phyloP scores from a whole-genome alignment of 108 stramenopile species.

The Aurantiochytrium sp. region DNA sequence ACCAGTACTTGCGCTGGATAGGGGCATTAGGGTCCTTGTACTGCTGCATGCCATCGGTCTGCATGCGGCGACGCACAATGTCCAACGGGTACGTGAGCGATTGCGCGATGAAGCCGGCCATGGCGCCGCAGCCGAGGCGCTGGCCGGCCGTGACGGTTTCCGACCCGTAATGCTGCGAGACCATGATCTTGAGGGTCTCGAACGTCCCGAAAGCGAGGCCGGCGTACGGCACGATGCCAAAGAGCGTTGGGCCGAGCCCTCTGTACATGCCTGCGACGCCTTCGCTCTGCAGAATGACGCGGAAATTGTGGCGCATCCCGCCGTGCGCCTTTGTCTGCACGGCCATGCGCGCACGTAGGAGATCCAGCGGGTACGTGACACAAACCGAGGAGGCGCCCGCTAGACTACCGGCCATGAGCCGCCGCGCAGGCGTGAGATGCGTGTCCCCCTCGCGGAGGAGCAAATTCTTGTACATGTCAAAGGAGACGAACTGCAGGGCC shows the following conservation, averaged over 20 bases:
- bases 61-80: conserved; percentile 87
- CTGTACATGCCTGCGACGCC: conserved; percentile 57
- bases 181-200: conserved; percentile 79
- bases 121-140: conserved; percentile 75
- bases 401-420: conserved; percentile 69
- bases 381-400: conserved; percentile 81
- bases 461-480: conserved; percentile 73
- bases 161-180: conserved; percentile 52
- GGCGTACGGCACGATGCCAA: conserved; percentile 92
- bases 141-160: conserved; percentile 34
- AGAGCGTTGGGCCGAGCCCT: conserved; percentile 79
- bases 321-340: conserved; percentile 50
- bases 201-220: conserved; percentile 87
- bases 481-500: conserved; percentile 94
- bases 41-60: conserved; percentile 66
- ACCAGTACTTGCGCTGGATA: neutral
- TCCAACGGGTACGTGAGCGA: conserved; percentile 86
- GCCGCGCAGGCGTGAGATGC: conserved; percentile 75
- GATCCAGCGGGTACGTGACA: conserved; percentile 88
- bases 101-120: conserved; percentile 84
- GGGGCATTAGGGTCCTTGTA: conserved; percentile 31
- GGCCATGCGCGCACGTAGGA: conserved; percentile 87
- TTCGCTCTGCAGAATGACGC: neutral
- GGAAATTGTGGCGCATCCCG: conserved; percentile 24
- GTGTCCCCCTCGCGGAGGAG: conserved; percentile 46